phyloP scores from a whole-genome alignment of 495 filamentous ascomycete genomes.

The Podospora pseudopauciseta region DNA sequence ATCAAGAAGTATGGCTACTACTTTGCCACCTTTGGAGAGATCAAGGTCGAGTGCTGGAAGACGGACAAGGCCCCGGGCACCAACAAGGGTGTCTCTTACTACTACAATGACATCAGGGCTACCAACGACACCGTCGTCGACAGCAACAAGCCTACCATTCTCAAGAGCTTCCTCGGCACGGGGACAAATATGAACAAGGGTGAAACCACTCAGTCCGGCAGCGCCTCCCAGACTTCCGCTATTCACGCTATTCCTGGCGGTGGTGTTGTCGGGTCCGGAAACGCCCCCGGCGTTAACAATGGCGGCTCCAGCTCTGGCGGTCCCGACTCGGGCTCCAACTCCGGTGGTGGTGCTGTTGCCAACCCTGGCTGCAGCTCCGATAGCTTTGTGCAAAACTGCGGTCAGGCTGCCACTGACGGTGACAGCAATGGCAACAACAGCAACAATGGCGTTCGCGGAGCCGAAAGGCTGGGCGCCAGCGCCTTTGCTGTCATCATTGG shows the following conservation, averaged over 20 bases:
- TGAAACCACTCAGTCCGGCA: slow-evolving; percentile 26
- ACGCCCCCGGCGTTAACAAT: slow-evolving; percentile 11
- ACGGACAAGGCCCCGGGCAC: slow-evolving; percentile 56
- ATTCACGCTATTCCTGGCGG: slow-evolving; percentile 37
- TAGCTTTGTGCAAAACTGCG: slow-evolving; percentile 26
- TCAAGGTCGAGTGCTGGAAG: slow-evolving; percentile 81
- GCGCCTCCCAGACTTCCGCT: slow-evolving; percentile 27
- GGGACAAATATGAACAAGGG: slow-evolving; percentile 67
- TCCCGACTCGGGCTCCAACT: slow-evolving; percentile 11
- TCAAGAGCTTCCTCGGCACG: slow-evolving; percentile 73
- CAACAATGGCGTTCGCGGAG: slow-evolving; percentile 33
- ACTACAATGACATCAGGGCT: slow-evolving; percentile 61
- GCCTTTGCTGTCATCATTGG: slow-evolving; percentile 50
- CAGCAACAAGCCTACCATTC: slow-evolving; percentile 69
- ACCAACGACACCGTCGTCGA: slow-evolving; percentile 73
- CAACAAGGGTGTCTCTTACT: slow-evolving; percentile 65
- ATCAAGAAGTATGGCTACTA: slow-evolving; percentile 85
- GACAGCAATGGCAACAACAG: slow-evolving; percentile 21
- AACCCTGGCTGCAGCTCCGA: slow-evolving; percentile 5
- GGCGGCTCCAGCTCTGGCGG: slow-evolving; percentile 16
- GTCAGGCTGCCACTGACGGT: slow-evolving; percentile 3
- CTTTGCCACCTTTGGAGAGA: slow-evolving; percentile 74
- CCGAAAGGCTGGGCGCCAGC: slow-evolving; percentile 44
- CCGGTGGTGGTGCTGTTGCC: slow-evolving; percentile 10
- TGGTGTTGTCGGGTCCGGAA: slow-evolving; percentile 27